phyloP scores from a whole-genome alignment of 306 rosid species.

The Delonix regia region DNA sequence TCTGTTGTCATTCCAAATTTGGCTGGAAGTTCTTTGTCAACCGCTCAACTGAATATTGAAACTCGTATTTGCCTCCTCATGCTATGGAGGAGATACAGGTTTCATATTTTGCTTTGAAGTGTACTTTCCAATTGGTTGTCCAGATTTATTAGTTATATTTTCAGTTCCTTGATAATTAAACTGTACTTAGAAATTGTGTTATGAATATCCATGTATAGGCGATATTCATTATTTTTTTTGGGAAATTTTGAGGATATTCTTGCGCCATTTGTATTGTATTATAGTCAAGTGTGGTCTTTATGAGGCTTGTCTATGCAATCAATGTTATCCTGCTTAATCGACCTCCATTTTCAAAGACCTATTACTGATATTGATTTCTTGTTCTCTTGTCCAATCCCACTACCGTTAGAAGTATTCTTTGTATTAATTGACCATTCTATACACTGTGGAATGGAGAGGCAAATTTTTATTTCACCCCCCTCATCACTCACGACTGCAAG shows the following conservation, averaged over 20 bases:
- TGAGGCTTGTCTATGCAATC: background rate
- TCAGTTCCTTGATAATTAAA: conserved; percentile 34
- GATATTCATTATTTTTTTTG: background rate
- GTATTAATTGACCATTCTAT: background rate
- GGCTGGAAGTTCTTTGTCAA: conserved; percentile 36
- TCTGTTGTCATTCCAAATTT: conserved; percentile 30
- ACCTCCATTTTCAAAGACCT: background rate
- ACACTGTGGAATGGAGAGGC: background rate
- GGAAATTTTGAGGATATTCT: background rate
- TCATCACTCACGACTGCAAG: background rate
- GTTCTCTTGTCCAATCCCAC: background rate
- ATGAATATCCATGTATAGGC: conserved; percentile 45
- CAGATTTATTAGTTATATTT: conserved; percentile 31
- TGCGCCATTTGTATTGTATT: background rate
- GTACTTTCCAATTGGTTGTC: conserved; percentile 39
- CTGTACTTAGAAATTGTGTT: conserved; percentile 33
- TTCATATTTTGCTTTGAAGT: conserved; percentile 32
- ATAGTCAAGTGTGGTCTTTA: background rate
- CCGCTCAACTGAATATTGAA: conserved; percentile 40
- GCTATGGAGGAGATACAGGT: conserved; percentile 22
- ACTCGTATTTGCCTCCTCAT: conserved; percentile 22
- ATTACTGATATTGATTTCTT: background rate
- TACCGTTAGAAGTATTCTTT: background rate
- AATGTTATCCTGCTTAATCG: background rate
- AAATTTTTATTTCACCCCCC: background rate